Conservation (phyloP, 1,284 basidiomycete species). For the Naganishia albida region DNA sequence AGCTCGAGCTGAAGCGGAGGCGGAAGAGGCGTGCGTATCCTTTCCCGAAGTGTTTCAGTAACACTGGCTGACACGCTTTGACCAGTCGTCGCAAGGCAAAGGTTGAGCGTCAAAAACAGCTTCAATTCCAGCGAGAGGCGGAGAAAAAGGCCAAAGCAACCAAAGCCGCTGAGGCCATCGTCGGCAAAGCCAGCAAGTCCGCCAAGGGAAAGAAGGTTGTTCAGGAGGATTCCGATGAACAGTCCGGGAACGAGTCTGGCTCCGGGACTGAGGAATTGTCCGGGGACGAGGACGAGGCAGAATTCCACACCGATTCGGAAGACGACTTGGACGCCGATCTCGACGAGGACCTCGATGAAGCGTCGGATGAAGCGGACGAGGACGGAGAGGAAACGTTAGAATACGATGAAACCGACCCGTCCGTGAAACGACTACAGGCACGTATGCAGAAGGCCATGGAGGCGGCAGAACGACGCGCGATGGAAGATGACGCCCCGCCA, state of each 20-base stretch:
- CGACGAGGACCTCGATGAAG: constrained; percentile 12
- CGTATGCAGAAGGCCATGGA: constrained; percentile 36
- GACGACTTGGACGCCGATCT: constrained; percentile 26
- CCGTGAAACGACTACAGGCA: constrained; percentile 30
- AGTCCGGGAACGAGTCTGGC: background rate
- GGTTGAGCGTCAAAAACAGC: constrained; percentile 26
- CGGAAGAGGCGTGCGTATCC: constrained; percentile 23
- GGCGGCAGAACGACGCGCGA: constrained; percentile 30
- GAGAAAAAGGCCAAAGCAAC: constrained; percentile 17
- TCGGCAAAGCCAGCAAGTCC: constrained; percentile 11
- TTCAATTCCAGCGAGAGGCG: constrained; percentile 30
- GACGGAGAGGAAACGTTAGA: constrained; percentile 6
- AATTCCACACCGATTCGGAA: constrained; percentile 20
- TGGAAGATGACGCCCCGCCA: constrained; percentile 4
- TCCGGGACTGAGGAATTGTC: background rate
- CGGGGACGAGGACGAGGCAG: constrained; percentile 6
- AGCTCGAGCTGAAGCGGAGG: constrained; percentile 21
- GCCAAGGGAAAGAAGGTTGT: constrained; percentile 5
- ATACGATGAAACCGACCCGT: constrained; percentile 16
- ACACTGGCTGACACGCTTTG: background rate
- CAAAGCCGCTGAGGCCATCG: constrained; percentile 4
- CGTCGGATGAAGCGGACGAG: constrained; percentile 11
- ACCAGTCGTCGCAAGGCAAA: constrained; percentile 23
- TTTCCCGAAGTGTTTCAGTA: background rate
- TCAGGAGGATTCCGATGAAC: constrained; percentile 5